Conservation (phyloP, 1,139 yeast genomes). For the Blastobotrys raffinosifermentans region DNA sequence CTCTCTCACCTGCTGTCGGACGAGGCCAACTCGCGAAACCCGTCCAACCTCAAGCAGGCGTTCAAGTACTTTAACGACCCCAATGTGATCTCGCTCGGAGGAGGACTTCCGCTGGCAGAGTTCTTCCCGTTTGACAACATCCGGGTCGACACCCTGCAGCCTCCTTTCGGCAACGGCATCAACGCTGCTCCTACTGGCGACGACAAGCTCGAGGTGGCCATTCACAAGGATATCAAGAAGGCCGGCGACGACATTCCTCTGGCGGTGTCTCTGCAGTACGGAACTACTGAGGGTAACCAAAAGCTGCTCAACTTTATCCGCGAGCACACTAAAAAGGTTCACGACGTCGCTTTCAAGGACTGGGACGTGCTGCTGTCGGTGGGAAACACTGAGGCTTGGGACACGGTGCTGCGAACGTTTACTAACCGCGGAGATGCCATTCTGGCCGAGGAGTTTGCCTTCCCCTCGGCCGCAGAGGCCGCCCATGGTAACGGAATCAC, state of each 20-base stretch:
- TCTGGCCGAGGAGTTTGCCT: slow-evolving; percentile 74
- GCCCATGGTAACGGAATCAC: slow-evolving; percentile 68
- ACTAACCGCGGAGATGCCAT: slow-evolving; percentile 72
- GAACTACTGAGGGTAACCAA: slow-evolving; percentile 72
- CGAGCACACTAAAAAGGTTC: slow-evolving; percentile 73
- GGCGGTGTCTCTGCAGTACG: slow-evolving; percentile 86
- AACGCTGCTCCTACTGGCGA: slow-evolving; percentile 54
- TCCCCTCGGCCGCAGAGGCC: slow-evolving; percentile 78
- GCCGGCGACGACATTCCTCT: slow-evolving; percentile 60
- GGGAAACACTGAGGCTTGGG: slow-evolving; percentile 91
- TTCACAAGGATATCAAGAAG: slow-evolving; percentile 39
- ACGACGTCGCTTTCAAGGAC: slow-evolving; percentile 52
- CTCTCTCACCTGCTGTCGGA: slow-evolving; percentile 67
- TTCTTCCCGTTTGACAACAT: slow-evolving; percentile 87
- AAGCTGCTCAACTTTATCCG: slow-evolving; percentile 61
- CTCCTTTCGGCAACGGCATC: slow-evolving; percentile 72
- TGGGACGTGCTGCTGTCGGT: slow-evolving; percentile 62
- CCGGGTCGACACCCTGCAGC: slow-evolving; percentile 62
- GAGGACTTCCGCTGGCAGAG: slow-evolving; percentile 87
- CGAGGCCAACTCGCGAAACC: slow-evolving; percentile 71
- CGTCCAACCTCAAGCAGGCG: slow-evolving; percentile 79
- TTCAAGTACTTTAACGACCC: slow-evolving; percentile 72
- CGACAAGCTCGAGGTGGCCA: slow-evolving; percentile 42
- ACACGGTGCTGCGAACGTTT: slow-evolving; percentile 74
- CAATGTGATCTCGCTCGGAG: slow-evolving; percentile 81